Percentiles rank a stretch among this genome's conserved stretches.
Conservation (phyloP, 768 basidiomycete species). For the Glaciozyma martinii region DNA sequence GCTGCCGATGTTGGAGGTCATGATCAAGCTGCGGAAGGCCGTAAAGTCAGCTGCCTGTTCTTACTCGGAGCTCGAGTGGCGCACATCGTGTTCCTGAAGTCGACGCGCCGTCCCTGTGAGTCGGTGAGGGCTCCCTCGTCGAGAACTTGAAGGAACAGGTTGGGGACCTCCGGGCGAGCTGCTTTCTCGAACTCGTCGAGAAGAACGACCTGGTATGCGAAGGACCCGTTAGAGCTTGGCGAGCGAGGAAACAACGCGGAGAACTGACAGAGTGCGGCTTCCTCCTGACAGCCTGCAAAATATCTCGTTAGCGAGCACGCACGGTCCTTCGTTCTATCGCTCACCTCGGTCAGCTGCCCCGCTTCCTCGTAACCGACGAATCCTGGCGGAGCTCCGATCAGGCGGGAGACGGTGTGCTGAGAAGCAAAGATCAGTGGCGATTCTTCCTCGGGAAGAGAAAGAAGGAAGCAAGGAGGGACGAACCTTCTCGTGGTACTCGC, state of each 20-base stretch:
- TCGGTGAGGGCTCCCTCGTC: conserved; percentile 45
- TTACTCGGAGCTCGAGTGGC: conserved; percentile 32
- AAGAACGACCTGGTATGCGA: conserved; percentile 7
- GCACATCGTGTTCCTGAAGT: conserved; percentile 40
- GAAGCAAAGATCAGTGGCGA: conserved; percentile 38
- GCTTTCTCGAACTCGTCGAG: conserved; percentile 42
- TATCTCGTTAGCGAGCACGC: no score
- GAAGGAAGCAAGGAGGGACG: conserved; percentile 35
- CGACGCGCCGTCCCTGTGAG: conserved; percentile 41
- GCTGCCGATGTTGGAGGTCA: conserved; percentile 42
- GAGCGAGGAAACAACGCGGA: background rate
- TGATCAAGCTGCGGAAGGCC: conserved; percentile 38
- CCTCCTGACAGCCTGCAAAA: no score
- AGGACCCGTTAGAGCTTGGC: background rate
- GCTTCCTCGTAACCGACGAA: conserved; percentile 75
- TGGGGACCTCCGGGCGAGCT: conserved; percentile 40
- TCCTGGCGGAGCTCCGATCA: conserved; percentile 83
- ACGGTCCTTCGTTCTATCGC: no score
- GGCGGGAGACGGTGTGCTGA: conserved; percentile 75
- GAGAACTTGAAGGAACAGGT: conserved; percentile 42
- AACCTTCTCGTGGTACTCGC: conserved; percentile 60
- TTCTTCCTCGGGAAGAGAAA: no score
- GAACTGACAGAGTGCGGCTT: conserved; percentile 32
- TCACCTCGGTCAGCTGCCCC: conserved; percentile 46
- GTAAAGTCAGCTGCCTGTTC: conserved; percentile 37